Evolutionary conservation across 2,329 filamentous ascomycete species (phyloP).

Genomic region (Furcasterigmium furcatum): DNA sequence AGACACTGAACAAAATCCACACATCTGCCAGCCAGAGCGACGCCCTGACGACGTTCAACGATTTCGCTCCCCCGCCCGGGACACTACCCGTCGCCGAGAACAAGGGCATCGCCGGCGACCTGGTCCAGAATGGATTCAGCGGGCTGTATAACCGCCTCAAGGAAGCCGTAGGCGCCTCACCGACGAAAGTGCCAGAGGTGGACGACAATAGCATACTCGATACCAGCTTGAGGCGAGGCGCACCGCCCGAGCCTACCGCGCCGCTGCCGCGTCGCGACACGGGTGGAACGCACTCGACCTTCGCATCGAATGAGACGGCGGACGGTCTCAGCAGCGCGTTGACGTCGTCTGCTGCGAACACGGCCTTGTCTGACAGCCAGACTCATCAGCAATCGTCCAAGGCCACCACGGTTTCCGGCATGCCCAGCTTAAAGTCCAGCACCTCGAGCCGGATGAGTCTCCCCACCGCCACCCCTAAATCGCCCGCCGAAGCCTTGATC

Average conservation of each 20-base stretch:
- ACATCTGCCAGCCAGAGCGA: conserved; percentile 82
- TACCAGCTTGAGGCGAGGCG: conserved; percentile 7
- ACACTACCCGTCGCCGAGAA: conserved; percentile 58
- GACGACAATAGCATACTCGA: conserved; percentile 43
- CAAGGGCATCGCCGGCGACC: conserved; percentile 64
- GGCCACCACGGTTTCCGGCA: conserved; percentile 43
- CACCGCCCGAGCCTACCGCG: too few species aligned
- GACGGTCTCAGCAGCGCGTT: conserved; percentile 30
- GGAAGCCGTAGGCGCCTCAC: conserved; percentile 73
- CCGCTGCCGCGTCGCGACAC: too few species aligned
- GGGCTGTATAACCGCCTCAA: conserved; percentile 84
- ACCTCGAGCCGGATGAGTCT: conserved; percentile 34
- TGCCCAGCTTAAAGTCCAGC: conserved; percentile 39
- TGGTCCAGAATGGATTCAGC: conserved; percentile 81
- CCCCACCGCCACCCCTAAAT: conserved; percentile 38
- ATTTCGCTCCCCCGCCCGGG: conserved; percentile 71
- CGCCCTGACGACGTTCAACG: conserved; percentile 88
- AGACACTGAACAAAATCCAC: conserved; percentile 84
- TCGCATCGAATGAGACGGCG: conserved; percentile 25
- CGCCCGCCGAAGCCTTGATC: conserved; percentile 28
- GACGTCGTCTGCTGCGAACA: conserved; percentile 30
- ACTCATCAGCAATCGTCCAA: conserved; percentile 42
- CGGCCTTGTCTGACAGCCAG: conserved; percentile 32
- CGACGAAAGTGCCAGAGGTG: conserved; percentile 36
- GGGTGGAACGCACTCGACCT: conserved; percentile 21